Evolutionary conservation across 768 basidiomycete species (phyloP), one percentile per base, ranked within the genome.

Genomic region (Podaxis pistillaris): DNA sequence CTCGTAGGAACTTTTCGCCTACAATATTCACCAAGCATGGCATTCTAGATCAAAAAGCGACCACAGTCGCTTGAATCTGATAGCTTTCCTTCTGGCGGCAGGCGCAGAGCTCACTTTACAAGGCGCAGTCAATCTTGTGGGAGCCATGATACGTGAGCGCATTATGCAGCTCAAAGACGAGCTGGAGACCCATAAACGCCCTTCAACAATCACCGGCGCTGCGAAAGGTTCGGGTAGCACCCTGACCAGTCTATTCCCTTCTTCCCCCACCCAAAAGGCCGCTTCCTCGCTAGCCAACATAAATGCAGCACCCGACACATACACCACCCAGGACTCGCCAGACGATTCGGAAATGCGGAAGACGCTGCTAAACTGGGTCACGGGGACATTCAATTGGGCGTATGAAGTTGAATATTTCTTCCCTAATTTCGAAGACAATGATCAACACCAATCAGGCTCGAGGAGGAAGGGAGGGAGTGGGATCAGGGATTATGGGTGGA

Each of bases 11-110:
- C 30, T 62, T 24, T 62, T 62, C 5, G 61, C 54, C 4, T 62
- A 56, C 17, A 62, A 62, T 15, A 38, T 62, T 24, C 61, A 62
- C 24, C 61, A 62, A 62, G 61, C 61, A 36, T 62, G 61, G 61
- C 33, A 49, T 15, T 36, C 44, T 17, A 40, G 19, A 44, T 36
- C 54, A 26, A 47, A 47, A 22, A 44, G 17, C 9, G 22, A 41
- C 24, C 37, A 22, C 28, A 26, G 30, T 44, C 61, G 50, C 24
- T 36, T 62, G 4, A 62, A 62, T n/a, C 44, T 62, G 7, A 12
- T 62, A 22, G 38, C 54, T 7, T 62, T 37, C 53, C 41, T 62
- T 9, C 46, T 44, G 15, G 36, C 46, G 24, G 44, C 30, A 12
- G 60, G 56, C 33, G 36, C 54, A 24, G 54, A 47, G 28, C 41